Evolutionary conservation across 805 yeast species (phyloP), one percentile per base, ranked within the genome.

Genomic region (Candida ipomoeae): DNA sequence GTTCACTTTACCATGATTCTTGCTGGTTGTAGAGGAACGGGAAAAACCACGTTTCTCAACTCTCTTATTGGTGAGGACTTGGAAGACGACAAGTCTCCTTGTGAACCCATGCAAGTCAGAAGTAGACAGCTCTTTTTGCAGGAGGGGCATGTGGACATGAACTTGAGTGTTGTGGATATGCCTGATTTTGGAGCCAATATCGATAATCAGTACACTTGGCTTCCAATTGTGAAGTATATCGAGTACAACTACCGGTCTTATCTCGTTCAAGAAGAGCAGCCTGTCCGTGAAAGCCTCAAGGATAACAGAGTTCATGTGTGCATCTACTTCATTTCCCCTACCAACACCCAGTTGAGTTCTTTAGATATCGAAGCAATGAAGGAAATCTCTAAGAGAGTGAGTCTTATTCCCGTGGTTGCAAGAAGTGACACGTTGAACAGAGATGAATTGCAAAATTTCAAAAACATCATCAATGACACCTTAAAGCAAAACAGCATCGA

Each of bases 301-400:
- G 96, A 91, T 62, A 70, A 78, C 56, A 77, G 96, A 49, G 84
- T 92, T 37, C 96, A 92, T 70, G 87, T 84, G 34, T 89, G 97
- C 64, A 66, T 92, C 41, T 92, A 89, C 70, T 87, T 92, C 64
- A 74, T 92, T 48, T 77, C 82, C 5, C 92, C 96, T 0, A 75
- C 84, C 4, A 82, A 83, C 38, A 48, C 53, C 8, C 59, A 64
- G 14, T 65, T 88, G 49, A 74, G 78, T 48, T 81, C 85, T 6
- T 70, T 85, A 48, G 96, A 91, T 66, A 76, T 88, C 53, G 83
- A 78, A 55, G 79, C 87, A 5, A 82, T 90, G 87, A 80, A 80
- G 65, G 82, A 80, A 53, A 74, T 91, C 26, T 77, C 87, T 31
- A 72, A 79, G 26, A 77, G 92, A 48, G 91, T 86, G 39, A 90